Percentiles rank a stretch among this genome's conserved stretches.
phyloP scores from a whole-genome alignment of 306 rosid species.

The Cucumis cinereus region DNA sequence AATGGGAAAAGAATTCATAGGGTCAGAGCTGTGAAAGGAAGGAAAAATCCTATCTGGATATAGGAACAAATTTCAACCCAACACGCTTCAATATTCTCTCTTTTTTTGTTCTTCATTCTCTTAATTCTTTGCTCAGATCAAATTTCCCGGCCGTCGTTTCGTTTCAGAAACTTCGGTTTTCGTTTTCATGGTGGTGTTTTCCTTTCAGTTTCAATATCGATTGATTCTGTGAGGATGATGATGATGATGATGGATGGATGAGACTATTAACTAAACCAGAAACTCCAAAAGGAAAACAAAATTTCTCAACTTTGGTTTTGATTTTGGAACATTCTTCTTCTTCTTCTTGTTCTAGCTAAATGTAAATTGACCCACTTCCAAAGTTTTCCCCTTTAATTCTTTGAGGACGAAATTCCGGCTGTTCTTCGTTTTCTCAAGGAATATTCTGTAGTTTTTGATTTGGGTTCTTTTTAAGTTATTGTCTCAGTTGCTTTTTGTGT shows the following conservation, averaged over 20 bases:
- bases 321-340: neutral
- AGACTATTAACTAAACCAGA: neutral
- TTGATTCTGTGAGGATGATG: neutral
- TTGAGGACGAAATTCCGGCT: neutral
- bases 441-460: neutral
- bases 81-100: slow-evolving; percentile 4
- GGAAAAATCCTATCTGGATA: slow-evolving; percentile 5
- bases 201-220: neutral
- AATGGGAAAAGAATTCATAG: neutral
- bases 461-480: neutral
- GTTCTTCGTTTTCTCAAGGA: neutral
- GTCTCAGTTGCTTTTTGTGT: neutral
- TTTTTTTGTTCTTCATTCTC: neutral
- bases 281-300: neutral
- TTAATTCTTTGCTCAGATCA: neutral
- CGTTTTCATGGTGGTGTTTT: neutral
- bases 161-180: neutral
- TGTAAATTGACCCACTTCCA: neutral
- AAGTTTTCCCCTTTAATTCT: neutral
- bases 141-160: neutral
- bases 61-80: slow-evolving; percentile 9
- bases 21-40: neutral
- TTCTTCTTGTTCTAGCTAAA: neutral
- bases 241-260: neutral
- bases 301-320: neutral